Evolutionary conservation across 768 basidiomycete genomes (phyloP).

Genomic region (Pulveroboletus sp.): DNA sequence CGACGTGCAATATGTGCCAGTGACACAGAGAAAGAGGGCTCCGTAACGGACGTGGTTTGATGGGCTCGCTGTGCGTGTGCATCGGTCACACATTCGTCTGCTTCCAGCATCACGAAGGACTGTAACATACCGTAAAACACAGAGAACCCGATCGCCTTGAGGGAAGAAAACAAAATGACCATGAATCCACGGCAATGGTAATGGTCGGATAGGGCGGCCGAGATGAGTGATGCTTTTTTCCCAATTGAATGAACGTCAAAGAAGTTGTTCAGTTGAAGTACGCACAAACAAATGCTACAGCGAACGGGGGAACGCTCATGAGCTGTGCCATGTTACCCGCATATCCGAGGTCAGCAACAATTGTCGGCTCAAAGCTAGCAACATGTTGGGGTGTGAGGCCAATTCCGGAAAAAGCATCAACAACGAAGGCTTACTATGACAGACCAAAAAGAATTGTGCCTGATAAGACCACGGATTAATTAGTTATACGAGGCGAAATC

Average conservation of each 20-base stretch:
- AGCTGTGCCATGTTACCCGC: conserved; percentile 31
- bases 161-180: conserved; percentile 40
- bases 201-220: conserved; percentile 50
- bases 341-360: too few species aligned
- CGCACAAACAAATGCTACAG: conserved; percentile 44
- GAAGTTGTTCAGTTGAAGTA: not conserved
- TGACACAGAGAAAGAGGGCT: too few species aligned
- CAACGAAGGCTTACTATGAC: conserved; percentile 18
- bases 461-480: conserved; percentile 2
- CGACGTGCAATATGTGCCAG: too few species aligned
- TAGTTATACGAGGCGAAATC: too few species aligned
- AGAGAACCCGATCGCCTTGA: conserved; percentile 48
- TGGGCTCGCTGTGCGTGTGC: too few species aligned
- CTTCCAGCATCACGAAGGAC: too few species aligned
- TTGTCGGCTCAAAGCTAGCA: too few species aligned
- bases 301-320: conserved; percentile 52
- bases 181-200: conserved; percentile 49
- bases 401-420: too few species aligned
- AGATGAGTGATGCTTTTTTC: conserved; percentile 33
- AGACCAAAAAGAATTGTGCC: conserved; percentile 16
- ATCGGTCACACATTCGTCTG: too few species aligned
- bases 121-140: conserved; percentile 53
- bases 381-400: too few species aligned
- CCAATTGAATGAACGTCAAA: not conserved
- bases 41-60: too few species aligned